A percentile compares a stretch with the other conserved stretches of the same genome.
Evolutionary conservation across 257 asterid species (phyloP).

Genomic region (Salvia splendens): DNA sequence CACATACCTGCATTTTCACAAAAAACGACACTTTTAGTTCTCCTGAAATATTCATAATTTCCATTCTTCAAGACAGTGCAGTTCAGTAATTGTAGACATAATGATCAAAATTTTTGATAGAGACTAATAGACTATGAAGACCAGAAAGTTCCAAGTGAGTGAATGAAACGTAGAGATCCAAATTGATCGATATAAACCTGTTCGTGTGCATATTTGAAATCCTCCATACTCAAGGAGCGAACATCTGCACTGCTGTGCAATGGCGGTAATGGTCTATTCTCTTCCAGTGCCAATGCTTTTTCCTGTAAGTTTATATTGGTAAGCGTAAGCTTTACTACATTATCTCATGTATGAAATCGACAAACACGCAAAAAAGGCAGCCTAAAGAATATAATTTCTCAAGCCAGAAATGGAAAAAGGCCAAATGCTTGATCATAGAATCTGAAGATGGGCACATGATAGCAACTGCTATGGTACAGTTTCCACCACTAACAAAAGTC

Average conservation of each 20-base stretch:
- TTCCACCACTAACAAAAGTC: background rate
- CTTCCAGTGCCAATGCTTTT: slow-evolving; percentile 55
- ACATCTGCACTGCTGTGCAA: slow-evolving; percentile 65
- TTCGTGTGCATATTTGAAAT: slow-evolving; percentile 65
- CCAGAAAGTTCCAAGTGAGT: background rate
- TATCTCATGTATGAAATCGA: slow-evolving; percentile 9
- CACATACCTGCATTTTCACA: slow-evolving; percentile 57
- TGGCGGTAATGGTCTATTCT: slow-evolving; percentile 57
- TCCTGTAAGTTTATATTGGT: slow-evolving; percentile 42
- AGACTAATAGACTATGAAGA: background rate
- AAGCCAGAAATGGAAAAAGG: background rate
- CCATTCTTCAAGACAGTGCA: too few relatives aligned
- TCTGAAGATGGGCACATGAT: too few relatives aligned
- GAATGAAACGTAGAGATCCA: slow-evolving; percentile 9
- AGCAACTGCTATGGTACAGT: background rate
- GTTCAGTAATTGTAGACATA: too few relatives aligned
- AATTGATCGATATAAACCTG: slow-evolving; percentile 39
- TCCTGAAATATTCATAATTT: too few relatives aligned
- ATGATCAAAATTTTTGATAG: too few relatives aligned
- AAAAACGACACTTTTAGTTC: background rate
- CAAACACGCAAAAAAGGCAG: background rate
- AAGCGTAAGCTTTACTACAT: background rate
- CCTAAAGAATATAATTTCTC: background rate
- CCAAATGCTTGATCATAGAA: background rate
- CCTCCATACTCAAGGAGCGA: slow-evolving; percentile 61